Evolutionary conservation across 2,329 filamentous ascomycete genomes (phyloP), one percentile per base, ranked within the genome.

Genomic region (Tolypocladium ovalisporum): DNA sequence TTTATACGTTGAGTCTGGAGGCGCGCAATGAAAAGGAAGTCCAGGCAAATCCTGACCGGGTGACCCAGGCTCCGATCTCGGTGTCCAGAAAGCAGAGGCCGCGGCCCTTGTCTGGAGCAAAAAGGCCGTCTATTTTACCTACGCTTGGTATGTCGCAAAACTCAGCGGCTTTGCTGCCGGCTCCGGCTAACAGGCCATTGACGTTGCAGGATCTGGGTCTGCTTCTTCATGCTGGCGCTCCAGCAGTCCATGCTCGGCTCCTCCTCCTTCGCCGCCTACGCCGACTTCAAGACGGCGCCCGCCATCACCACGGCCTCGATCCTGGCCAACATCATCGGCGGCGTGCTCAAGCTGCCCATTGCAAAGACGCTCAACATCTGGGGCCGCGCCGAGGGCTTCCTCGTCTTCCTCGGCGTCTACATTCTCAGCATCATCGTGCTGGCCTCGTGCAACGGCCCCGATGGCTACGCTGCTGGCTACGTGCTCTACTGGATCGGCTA

Each of bases 291-390:
- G 24, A 62, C 71, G 32, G 81, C 84, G 61, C 82, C 79, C 2
- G 71, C 82, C 4, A 74, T 79, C 15, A 74, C 79, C 0, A 76
- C 79, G 1, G 77, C 79, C 39, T 69, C 70, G 24, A 78, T 84
- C 53, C 68, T 84, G 9, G 74, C 79, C 34, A 74, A 71, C 58
- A 71, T 81, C 49, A 78, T 84, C 56, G 71, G 74, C 64, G 83
- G 82, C 22, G 78, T 86, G 13, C 76, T 79, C 49, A 84, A 84
- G 62, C 76, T 86, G 12, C 81, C 83, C 1, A 75, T 85, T 60
- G 84, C 84, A 44, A 87, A 87, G 67, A 73, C 86, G 8, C 75
- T 86, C 36, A 82, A 87, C 67, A 73, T 87, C 39, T 86, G 82
- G 68, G 85, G 84, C 55, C 81, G 84, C 24, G 79, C 83, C 9